Evolutionary conservation across 2,329 filamentous ascomycete genomes (phyloP).

Genomic region (Verticillium longisporum): DNA sequence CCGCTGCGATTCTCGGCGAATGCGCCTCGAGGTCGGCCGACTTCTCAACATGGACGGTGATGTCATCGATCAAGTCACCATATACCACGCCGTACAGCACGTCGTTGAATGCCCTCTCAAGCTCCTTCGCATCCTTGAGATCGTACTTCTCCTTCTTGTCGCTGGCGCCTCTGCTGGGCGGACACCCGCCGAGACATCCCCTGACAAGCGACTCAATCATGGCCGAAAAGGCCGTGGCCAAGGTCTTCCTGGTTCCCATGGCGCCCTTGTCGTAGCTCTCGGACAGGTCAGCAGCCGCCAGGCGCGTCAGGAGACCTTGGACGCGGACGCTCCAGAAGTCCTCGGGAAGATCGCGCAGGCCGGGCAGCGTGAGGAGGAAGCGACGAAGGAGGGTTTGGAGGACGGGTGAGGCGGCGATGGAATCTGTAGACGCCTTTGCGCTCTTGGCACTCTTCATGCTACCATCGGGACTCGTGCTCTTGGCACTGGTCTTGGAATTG

Average conservation of each 20-base stretch:
- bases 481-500: slow-evolving; percentile 6
- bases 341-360: slow-evolving; percentile 52
- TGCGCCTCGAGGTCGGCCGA: slow-evolving; percentile 59
- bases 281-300: slow-evolving; percentile 64
- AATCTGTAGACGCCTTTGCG: slow-evolving; percentile 16
- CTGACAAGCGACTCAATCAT: slow-evolving; percentile 63
- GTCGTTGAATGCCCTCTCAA: slow-evolving; percentile 60
- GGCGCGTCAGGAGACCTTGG: slow-evolving; percentile 50
- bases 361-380: slow-evolving; percentile 60
- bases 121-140: slow-evolving; percentile 47
- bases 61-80: slow-evolving; percentile 56
- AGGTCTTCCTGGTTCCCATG: slow-evolving; percentile 65
- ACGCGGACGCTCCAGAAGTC: slow-evolving; percentile 62
- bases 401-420: slow-evolving; percentile 50
- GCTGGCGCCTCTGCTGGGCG: slow-evolving; percentile 10
- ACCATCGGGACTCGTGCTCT: slow-evolving; percentile 5
- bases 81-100: slow-evolving; percentile 61
- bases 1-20: slow-evolving; percentile 53
- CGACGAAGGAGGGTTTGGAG: slow-evolving; percentile 62
- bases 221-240: slow-evolving; percentile 64
- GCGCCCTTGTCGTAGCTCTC: slow-evolving; percentile 78
- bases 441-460: slow-evolving; percentile 7
- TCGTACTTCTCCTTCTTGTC: slow-evolving; percentile 43
- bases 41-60: slow-evolving; percentile 54
- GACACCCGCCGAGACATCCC: slow-evolving; percentile 58